A percentile compares a stretch with the other conserved stretches of the same genome.
Evolutionary conservation across 352 stramenopile genomes (phyloP).

Genomic region (Thraustochytrium sp.): DNA sequence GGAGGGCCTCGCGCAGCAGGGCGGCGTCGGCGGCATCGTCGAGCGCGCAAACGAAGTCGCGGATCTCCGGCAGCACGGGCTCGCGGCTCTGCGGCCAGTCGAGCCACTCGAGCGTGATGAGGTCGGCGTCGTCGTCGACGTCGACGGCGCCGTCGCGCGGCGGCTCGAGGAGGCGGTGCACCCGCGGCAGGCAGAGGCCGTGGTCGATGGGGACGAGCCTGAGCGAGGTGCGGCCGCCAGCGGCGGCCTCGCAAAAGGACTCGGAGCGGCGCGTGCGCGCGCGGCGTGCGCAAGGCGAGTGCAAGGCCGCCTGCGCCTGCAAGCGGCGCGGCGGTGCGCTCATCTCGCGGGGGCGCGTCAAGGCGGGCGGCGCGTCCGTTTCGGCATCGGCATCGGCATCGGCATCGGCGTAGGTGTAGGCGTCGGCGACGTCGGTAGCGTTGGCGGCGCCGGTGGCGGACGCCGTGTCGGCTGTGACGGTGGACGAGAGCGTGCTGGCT

Average conservation of each 20-base stretch:
- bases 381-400: background rate
- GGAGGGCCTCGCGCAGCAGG: background rate
- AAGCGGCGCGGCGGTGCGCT: background rate
- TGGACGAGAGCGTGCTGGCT: too few species aligned
- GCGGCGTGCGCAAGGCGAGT: background rate
- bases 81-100: slow-evolving; percentile 4
- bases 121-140: background rate
- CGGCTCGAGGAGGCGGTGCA: background rate
- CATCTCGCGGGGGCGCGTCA: too few species aligned
- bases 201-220: slow-evolving; percentile 66
- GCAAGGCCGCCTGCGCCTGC: background rate
- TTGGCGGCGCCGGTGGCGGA: too few species aligned
- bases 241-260: slow-evolving; percentile 11
- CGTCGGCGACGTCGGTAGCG: too few species aligned
- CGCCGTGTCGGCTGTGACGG: too few species aligned
- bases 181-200: slow-evolving; percentile 60
- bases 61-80: background rate
- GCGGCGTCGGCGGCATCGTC: background rate
- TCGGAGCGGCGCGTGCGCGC: background rate
- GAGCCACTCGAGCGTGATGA: slow-evolving; percentile 1
- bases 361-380: too few species aligned
- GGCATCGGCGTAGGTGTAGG: too few species aligned
- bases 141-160: background rate
- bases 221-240: background rate
- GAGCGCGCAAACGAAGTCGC: background rate